phyloP scores from a whole-genome alignment of 108 stramenopile genomes.

The Stephanodiscus minutulus region DNA sequence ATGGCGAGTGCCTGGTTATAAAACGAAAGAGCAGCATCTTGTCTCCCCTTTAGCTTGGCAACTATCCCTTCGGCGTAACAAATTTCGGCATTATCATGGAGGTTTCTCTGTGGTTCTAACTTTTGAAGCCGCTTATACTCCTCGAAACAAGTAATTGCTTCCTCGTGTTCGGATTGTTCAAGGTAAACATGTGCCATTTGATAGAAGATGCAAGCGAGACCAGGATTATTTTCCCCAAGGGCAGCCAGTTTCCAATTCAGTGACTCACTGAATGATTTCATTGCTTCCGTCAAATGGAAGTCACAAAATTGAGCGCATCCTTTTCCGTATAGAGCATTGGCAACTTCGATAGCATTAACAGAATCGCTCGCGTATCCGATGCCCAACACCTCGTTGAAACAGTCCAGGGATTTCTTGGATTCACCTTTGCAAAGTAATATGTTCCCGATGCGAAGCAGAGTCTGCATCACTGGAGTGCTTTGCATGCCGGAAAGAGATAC shows the following conservation, averaged over 20 bases:
- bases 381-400: constrained; percentile 50
- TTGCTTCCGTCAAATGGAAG: constrained; percentile 44
- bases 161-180: constrained; percentile 35
- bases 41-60: constrained; percentile 39
- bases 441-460: constrained; percentile 51
- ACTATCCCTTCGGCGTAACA: constrained; percentile 46
- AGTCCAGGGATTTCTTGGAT: constrained; percentile 32
- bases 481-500: constrained; percentile 24
- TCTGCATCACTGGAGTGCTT: constrained; percentile 40
- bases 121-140: constrained; percentile 41
- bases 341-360: constrained; percentile 41
- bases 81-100: constrained; percentile 50
- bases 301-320: constrained; percentile 50
- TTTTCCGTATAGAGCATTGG: constrained; percentile 54
- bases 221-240: constrained; percentile 45
- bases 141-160: constrained; percentile 46
- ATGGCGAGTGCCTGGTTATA: constrained; percentile 44
- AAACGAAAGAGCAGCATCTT: constrained; percentile 35
- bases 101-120: constrained; percentile 38
- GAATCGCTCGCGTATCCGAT: constrained; percentile 46
- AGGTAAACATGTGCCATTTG: constrained; percentile 55
- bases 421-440: constrained; percentile 46
- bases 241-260: constrained; percentile 54
- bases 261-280: constrained; percentile 54
- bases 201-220: constrained; percentile 52